Evolutionary conservation across 129 eudicot genomes (phyloP), one percentile per base, ranked within the genome.

Genomic region (Scalesia atractyloides): DNA sequence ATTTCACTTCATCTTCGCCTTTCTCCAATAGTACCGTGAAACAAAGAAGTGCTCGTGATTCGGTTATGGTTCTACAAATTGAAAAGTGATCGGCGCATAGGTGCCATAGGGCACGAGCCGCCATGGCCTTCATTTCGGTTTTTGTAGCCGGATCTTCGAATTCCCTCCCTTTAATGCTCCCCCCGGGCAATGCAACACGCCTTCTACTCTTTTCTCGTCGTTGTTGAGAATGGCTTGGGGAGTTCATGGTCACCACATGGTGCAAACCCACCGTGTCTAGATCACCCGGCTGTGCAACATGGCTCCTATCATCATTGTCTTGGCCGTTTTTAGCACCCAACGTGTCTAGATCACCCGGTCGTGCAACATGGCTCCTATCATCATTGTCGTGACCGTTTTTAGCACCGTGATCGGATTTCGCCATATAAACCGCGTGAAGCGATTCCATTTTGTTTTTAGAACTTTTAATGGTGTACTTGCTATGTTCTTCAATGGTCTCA

Each of bases 111-210:
- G 95, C 95, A 33, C 88, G 73, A 12, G 95, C 85, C 5, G 91
- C 83, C 95, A 85, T 88, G 34, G 91, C 91, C 82, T 88, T 88
- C 95, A 88, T 88, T 70, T 88, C 83, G 13, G 67, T 83, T 70
- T 85, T 88, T 10, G 83, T 81, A 20, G 50, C 81, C 5, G 88
- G 86, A 70, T 85, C 91, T 81, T 88, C 95, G 3, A 67, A 81
- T 36, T 85, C 88, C 74, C 91, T 85, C 76, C 86, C 85, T 75
- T 88, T 88, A 12, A 83, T 85, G 61, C 91, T 88, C 5, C 73
- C 77, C 73, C 95, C 95, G 2, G 66, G 66, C 37, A 85, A 79
- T 14, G 82, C 82, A 63, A 80, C 78, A 12, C 76, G 78, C 2
- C 68, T 53, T 66, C 61, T 56, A 44, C 82, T 78, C 72, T 33